A percentile compares a stretch with the other conserved stretches of the same genome.
Evolutionary conservation across 2,329 filamentous ascomycete genomes (phyloP).

Genomic region (Coniochaeta prunicola): DNA sequence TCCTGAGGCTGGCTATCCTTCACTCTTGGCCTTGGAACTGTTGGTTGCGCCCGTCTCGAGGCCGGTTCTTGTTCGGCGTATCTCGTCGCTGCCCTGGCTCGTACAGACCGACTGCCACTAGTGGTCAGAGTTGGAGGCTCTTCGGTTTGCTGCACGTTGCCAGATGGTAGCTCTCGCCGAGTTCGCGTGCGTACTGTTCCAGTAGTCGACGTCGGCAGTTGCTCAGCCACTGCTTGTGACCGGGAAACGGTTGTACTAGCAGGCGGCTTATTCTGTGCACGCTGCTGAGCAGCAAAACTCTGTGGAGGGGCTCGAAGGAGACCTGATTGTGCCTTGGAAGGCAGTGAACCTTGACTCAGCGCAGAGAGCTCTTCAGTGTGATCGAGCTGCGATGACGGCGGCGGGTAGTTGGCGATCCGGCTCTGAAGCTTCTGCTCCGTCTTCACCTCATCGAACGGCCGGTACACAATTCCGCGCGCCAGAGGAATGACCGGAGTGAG

Average conservation of each 20-base stretch:
- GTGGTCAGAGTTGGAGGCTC: not conserved
- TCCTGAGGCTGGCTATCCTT: conserved; percentile 10
- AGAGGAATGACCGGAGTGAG: conserved; percentile 57
- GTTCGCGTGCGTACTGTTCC: not conserved
- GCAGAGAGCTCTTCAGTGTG: conserved; percentile 26
- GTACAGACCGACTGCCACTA: not conserved
- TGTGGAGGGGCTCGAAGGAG: conserved; percentile 49
- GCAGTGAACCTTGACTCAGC: conserved; percentile 16
- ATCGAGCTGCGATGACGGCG: conserved; percentile 2
- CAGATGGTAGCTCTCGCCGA: not conserved
- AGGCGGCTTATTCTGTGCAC: conserved; percentile 45
- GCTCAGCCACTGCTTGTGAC: conserved; percentile 16
- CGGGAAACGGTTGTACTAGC: conserved; percentile 18
- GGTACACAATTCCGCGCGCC: conserved; percentile 54
- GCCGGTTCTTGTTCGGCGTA: not conserved
- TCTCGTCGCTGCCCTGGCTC: conserved; percentile 2
- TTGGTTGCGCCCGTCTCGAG: not conserved
- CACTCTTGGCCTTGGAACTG: not conserved
- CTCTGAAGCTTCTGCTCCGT: conserved; percentile 40
- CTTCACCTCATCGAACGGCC: conserved; percentile 55
- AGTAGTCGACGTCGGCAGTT: not conserved
- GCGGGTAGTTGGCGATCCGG: conserved; percentile 8
- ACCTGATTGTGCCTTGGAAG: conserved; percentile 25
- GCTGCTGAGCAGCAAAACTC: conserved; percentile 60
- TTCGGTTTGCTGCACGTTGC: not conserved